A percentile compares a stretch with the other conserved stretches of the same genome.
phyloP scores from a whole-genome alignment of 495 filamentous ascomycete species.

The Neurospora sp. region DNA sequence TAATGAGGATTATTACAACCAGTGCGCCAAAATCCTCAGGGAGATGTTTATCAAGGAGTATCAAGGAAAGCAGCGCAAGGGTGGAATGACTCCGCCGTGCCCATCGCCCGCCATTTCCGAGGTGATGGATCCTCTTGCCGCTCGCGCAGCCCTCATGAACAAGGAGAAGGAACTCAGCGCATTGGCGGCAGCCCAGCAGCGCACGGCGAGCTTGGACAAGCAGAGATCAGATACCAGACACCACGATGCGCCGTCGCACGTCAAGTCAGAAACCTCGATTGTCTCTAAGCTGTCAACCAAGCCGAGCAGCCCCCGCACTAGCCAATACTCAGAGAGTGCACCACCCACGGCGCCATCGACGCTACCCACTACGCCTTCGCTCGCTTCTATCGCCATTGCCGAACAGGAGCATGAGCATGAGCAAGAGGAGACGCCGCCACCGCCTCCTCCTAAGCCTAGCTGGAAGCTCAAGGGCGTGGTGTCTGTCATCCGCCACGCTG shows the following conservation, averaged over 20 bases:
- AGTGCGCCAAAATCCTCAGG: conserved; percentile 72
- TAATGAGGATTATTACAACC: conserved; percentile 96
- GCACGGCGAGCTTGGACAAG: conserved; percentile 27
- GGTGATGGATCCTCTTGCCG: conserved; percentile 27
- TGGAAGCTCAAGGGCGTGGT: conserved; percentile 99
- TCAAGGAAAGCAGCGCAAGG: conserved; percentile 34
- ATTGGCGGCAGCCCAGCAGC: conserved; percentile 21
- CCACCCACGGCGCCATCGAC: conserved; percentile 34
- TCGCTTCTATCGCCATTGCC: not conserved
- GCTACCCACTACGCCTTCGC: conserved; percentile 31
- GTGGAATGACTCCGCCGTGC: conserved; percentile 31
- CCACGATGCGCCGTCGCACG: conserved; percentile 2
- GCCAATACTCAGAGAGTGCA: conserved; percentile 25
- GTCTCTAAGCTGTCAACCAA: conserved; percentile 23
- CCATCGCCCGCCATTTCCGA: conserved; percentile 36
- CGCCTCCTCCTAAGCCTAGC: conserved; percentile 83
- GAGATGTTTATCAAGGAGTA: conserved; percentile 72
- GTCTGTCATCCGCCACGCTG: conserved; percentile 88
- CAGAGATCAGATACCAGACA: conserved; percentile 9
- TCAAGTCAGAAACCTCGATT: conserved; percentile 10
- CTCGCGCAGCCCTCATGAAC: conserved; percentile 18
- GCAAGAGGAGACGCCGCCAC: conserved; percentile 41
- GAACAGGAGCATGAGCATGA: conserved; percentile 8
- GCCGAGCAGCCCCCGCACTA: conserved; percentile 23
- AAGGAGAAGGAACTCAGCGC: conserved; percentile 24